A percentile compares a stretch with the other conserved stretches of the same genome.
phyloP scores from a whole-genome alignment of 139 green algal genomes.

The Auxenochlorella pyrenoidosa region DNA sequence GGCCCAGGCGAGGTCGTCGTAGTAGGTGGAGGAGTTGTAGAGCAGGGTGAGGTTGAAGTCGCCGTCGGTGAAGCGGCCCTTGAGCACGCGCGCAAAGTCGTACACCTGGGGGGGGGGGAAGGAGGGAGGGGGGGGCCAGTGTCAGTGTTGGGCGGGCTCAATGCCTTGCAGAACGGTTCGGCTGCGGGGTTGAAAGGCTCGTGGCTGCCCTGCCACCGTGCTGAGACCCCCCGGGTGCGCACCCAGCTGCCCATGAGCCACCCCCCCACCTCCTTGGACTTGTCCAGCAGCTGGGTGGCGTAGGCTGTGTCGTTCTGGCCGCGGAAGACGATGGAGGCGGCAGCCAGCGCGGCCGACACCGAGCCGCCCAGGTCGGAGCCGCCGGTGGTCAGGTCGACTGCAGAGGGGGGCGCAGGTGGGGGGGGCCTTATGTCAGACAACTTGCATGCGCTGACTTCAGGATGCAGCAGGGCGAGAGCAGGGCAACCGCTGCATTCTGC shows the following conservation, averaged over 20 bases:
- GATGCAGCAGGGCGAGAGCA: no score
- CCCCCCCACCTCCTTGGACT: conserved; percentile 47
- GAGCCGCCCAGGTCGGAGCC: conserved; percentile 65
- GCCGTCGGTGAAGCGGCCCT: conserved; percentile 35
- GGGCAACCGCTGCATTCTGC: no score
- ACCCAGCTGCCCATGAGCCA: no score
- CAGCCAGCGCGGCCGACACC: conserved; percentile 72
- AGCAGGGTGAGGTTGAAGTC: conserved; percentile 56
- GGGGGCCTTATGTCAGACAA: no score
- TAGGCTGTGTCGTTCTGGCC: conserved; percentile 54
- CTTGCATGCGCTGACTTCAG: no score
- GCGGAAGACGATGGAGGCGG: conserved; percentile 67
- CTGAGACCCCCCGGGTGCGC: no score
- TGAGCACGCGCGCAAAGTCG: background rate
- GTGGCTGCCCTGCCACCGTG: no score
- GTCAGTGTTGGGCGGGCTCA: no score
- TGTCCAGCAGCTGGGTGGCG: conserved; percentile 46
- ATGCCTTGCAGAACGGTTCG: no score
- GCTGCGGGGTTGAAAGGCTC: no score
- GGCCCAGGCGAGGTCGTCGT: conserved; percentile 76
- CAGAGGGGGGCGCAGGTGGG: conserved; percentile 29
- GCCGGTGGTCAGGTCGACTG: conserved; percentile 26
- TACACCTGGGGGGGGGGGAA: conserved; percentile 2
- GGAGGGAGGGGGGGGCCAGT: background rate
- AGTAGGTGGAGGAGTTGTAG: conserved; percentile 67